These are phyloP conservation scores for Adiantum capillusveneris DNA, from an alignment of 75 land plant species.

Conservation along the genomic window DNA sequence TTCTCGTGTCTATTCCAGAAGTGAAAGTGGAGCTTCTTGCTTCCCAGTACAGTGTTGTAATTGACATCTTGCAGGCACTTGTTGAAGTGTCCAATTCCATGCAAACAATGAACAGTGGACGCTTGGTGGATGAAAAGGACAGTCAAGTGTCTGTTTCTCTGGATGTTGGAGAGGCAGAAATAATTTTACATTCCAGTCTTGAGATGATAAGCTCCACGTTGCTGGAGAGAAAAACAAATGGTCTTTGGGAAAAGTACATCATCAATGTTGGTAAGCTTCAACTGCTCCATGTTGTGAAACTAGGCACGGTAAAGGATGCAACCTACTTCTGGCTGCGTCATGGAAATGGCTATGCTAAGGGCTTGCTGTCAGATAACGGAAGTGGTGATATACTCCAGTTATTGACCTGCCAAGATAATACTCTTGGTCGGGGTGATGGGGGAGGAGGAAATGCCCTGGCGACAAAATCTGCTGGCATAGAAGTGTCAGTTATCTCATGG, in stretches of 20 bases:
- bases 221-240: constrained; percentile 49
- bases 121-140: background rate
- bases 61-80: constrained; percentile 26
- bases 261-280: constrained; percentile 42
- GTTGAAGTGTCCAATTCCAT: constrained; percentile 1
- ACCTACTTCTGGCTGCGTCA: constrained; percentile 54
- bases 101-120: background rate
- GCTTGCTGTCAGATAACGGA: constrained; percentile 22
- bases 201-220: background rate
- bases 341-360: constrained; percentile 62
- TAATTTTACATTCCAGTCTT: background rate
- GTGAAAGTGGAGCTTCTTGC: constrained; percentile 29
- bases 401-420: constrained; percentile 47
- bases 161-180: background rate
- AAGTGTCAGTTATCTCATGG: constrained; percentile 20
- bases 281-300: constrained; percentile 47
- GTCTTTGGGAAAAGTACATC: constrained; percentile 38
- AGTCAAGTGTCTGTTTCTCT: background rate
- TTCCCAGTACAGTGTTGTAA: constrained; percentile 23
- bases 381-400: constrained; percentile 21
- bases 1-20: constrained; percentile 38
- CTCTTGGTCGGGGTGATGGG: constrained; percentile 79
- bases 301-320: constrained; percentile 52
- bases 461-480: constrained; percentile 55
- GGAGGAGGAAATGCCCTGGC: constrained; percentile 80